Conservation (phyloP, 225 moss, liverwort and hornwort species). For the Polytrichum formosum region DNA sequence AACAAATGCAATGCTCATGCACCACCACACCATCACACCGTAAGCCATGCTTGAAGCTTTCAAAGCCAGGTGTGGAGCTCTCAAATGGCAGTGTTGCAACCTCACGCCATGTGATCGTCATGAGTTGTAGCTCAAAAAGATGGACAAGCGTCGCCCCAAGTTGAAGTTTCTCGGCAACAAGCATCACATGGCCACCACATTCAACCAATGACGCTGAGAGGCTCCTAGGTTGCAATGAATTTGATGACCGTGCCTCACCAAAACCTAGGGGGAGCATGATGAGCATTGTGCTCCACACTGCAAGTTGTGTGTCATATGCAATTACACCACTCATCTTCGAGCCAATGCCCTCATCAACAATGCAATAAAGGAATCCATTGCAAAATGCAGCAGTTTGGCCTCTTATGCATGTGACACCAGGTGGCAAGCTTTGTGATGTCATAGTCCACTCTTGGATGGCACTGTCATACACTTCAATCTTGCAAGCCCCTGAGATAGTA, state of each 20-base stretch:
- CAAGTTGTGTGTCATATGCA: conserved; percentile 44
- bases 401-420: conserved; percentile 23
- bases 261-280: conserved; percentile 32
- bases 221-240: conserved; percentile 35
- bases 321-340: conserved; percentile 47
- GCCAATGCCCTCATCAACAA: conserved; percentile 39
- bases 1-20: conserved; percentile 27
- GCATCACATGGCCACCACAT: conserved; percentile 33
- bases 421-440: conserved; percentile 25
- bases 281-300: conserved; percentile 47
- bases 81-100: conserved; percentile 37
- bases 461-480: conserved; percentile 35
- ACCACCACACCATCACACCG: conserved; percentile 52
- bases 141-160: conserved; percentile 30
- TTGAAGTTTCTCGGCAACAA: conserved; percentile 52
- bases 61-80: conserved; percentile 15
- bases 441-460: conserved; percentile 10
- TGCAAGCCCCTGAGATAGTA: conserved; percentile 22
- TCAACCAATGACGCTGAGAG: conserved; percentile 41
- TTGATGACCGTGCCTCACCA: conserved; percentile 38
- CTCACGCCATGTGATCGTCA: conserved; percentile 41
- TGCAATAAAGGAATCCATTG: conserved; percentile 44
- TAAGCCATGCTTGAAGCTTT: conserved; percentile 53
- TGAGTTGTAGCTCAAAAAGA: conserved; percentile 37
- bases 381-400: conserved; percentile 38